These are phyloP conservation scores for Kurtzmaniella quercitrusa DNA, from an alignment of 1,139 yeast species.

Conservation along the genomic window DNA sequence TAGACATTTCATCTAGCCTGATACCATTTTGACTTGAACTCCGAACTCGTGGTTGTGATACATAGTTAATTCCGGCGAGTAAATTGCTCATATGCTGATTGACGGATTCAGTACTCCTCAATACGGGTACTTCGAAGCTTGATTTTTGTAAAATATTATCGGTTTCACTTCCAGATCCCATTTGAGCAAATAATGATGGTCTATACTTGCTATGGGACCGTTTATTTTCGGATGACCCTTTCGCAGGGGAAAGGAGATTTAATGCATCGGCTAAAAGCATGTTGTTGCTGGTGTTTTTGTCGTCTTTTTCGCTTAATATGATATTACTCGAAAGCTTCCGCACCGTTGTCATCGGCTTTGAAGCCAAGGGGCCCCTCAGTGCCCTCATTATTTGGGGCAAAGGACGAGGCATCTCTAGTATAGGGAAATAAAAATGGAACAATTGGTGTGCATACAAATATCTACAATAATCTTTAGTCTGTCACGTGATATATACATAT, in stretches of 20 bases:
- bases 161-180: slow-evolving; percentile 14
- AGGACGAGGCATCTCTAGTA: neutral
- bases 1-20: slow-evolving; percentile 13
- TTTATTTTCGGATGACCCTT: neutral
- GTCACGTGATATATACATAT: neutral
- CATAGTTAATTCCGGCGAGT: slow-evolving; percentile 10
- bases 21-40: slow-evolving; percentile 11
- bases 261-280: slow-evolving; percentile 36
- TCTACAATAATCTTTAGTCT: neutral
- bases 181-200: slow-evolving; percentile 34
- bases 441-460: neutral
- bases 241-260: slow-evolving; percentile 30
- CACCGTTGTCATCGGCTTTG: too few relatives aligned
- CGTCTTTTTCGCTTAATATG: neutral
- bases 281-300: slow-evolving; percentile 14
- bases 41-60: slow-evolving; percentile 4
- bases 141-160: slow-evolving; percentile 2
- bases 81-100: slow-evolving; percentile 9
- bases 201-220: slow-evolving; percentile 14
- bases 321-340: too few relatives aligned
- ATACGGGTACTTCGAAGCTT: neutral
- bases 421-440: neutral
- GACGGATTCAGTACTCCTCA: slow-evolving; percentile 4
- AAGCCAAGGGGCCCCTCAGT: too few relatives aligned
- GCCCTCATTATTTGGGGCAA: neutral